phyloP scores from a whole-genome alignment of 208 protist species.

The Entamoeba moshkovskii region DNA sequence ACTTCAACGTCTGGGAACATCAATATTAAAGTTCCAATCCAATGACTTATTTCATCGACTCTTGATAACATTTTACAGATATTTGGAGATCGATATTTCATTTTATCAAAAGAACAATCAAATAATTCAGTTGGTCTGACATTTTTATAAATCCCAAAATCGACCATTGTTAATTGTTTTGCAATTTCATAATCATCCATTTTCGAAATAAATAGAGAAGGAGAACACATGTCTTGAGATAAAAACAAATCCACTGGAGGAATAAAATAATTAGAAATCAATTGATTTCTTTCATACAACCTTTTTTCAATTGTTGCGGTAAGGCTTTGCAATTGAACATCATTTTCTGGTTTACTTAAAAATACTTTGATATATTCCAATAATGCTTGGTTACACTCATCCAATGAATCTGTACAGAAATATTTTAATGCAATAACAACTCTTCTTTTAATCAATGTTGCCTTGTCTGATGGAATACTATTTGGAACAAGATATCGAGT shows the following conservation, averaged over 20 bases:
- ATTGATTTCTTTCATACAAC: background rate
- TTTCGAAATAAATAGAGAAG: background rate
- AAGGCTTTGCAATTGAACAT: background rate
- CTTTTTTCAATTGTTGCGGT: background rate
- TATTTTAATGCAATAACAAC: background rate
- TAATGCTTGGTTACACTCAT: background rate
- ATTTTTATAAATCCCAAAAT: background rate
- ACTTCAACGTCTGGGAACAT: background rate
- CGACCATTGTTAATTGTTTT: background rate
- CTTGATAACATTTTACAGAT: background rate
- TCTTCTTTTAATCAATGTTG: background rate
- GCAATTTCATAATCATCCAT: background rate
- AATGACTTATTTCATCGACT: background rate
- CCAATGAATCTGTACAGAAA: background rate
- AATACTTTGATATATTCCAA: background rate
- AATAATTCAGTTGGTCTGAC: background rate
- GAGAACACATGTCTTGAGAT: background rate
- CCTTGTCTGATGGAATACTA: background rate
- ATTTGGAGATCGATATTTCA: background rate
- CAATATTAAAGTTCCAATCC: background rate
- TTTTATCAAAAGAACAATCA: background rate
- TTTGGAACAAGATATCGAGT: background rate
- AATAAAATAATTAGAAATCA: background rate
- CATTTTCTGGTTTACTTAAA: background rate
- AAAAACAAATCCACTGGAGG: background rate